A percentile compares a stretch with the other conserved stretches of the same genome.
Conservation (phyloP, 768 basidiomycete species). For the Lentinula boryana region DNA sequence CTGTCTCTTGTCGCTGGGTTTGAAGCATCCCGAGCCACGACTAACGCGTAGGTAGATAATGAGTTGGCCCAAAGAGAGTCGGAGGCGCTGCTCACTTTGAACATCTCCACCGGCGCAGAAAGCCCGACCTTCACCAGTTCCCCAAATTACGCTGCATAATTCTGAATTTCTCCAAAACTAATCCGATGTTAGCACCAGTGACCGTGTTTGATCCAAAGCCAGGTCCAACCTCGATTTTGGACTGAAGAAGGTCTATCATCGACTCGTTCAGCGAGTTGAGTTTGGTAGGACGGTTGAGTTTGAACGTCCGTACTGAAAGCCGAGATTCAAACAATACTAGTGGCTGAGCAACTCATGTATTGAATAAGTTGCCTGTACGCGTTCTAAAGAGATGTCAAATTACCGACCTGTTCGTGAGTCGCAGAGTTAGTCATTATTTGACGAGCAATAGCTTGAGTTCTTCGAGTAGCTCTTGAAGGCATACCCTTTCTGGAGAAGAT, state of each 20-base stretch:
- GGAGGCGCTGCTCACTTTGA: conserved; percentile 50
- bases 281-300: conserved; percentile 74
- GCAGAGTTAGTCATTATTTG: conserved; percentile 40
- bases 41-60: conserved; percentile 26
- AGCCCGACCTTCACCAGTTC: conserved; percentile 63
- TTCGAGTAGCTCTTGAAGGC: conserved; percentile 34
- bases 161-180: conserved; percentile 75
- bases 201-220: not conserved
- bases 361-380: conserved; percentile 7
- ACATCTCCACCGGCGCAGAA: conserved; percentile 98
- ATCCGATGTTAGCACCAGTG: not conserved
- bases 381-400: not conserved
- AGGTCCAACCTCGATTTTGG: conserved; percentile 63
- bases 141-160: conserved; percentile 67
- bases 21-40: conserved; percentile 47
- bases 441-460: conserved; percentile 38
- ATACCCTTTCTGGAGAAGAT: conserved; percentile 29
- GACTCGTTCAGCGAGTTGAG: conserved; percentile 76
- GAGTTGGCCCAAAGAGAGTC: not conserved
- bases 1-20: conserved; percentile 44
- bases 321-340: conserved; percentile 68
- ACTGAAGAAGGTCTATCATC: conserved; percentile 69
- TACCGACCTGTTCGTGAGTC: conserved; percentile 13
- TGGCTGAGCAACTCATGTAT: conserved; percentile 23
- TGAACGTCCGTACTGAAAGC: conserved; percentile 57